Percentiles rank a stretch among this genome's conserved stretches.
These are phyloP conservation scores for Coriolopsis trogii DNA, from an alignment of 1,284 basidiomycete species.

Conservation along the genomic window DNA sequence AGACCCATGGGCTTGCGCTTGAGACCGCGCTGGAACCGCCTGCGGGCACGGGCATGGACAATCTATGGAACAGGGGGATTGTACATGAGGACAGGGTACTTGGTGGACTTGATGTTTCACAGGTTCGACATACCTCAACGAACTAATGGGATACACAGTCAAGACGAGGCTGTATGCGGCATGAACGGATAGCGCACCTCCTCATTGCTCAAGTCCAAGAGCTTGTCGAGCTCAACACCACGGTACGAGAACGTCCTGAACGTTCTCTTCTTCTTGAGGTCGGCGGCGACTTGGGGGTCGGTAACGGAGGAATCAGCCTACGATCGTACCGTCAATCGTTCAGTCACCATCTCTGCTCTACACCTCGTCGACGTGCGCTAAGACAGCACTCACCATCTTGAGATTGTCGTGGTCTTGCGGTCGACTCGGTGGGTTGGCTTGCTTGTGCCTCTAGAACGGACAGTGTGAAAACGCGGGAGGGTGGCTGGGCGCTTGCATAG, in stretches of 20 bases:
- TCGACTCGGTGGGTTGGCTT: too few relatives aligned
- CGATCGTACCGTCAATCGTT: constrained; percentile 4
- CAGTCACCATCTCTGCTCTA: constrained; percentile 28
- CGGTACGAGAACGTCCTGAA: constrained; percentile 99
- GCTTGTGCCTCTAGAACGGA: constrained; percentile 17
- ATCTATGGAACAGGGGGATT: constrained; percentile 52
- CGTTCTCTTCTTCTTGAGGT: constrained; percentile 96
- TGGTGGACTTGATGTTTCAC: neutral
- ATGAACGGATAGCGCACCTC: constrained; percentile 57
- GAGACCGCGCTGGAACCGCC: constrained; percentile 98
- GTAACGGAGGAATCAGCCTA: constrained; percentile 83
- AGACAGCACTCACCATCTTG: constrained; percentile 55
- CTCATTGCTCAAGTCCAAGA: constrained; percentile 96
- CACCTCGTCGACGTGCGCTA: constrained; percentile 2
- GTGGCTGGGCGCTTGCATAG: constrained; percentile 37
- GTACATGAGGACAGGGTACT: neutral
- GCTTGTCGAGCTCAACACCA: constrained; percentile 96
- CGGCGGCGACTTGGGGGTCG: constrained; percentile 87
- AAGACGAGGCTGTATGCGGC: neutral
- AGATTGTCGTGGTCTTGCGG: constrained; percentile 43
- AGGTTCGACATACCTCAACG: constrained; percentile 61
- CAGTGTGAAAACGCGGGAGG: constrained; percentile 43
- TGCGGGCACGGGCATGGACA: constrained; percentile 97
- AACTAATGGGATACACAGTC: constrained; percentile 49
- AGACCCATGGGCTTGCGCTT: constrained; percentile 99